Conservation (phyloP, 805 yeast species). For the Metschnikowia arizonensis region DNA sequence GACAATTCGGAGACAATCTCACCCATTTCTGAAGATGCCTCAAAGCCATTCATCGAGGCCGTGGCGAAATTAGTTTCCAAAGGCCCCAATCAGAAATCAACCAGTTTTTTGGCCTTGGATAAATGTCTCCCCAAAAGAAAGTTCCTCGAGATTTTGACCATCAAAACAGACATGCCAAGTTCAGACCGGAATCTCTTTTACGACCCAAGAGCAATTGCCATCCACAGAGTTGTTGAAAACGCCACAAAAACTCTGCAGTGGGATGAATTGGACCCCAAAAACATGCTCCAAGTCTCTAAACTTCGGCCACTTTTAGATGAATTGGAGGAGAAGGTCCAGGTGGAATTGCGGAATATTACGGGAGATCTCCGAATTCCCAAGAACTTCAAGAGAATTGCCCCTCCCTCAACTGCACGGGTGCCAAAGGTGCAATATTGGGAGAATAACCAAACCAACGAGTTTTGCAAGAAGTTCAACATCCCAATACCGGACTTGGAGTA, state of each 20-base stretch:
- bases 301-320: constrained; percentile 18
- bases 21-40: neutral
- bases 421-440: constrained; percentile 27
- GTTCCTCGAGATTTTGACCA: constrained; percentile 50
- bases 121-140: constrained; percentile 69
- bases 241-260: constrained; percentile 18
- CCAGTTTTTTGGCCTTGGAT: constrained; percentile 73
- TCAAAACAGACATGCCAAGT: constrained; percentile 21
- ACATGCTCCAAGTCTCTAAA: constrained; percentile 15
- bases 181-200: constrained; percentile 19
- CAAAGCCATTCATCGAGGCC: neutral
- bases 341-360: constrained; percentile 16
- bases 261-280: constrained; percentile 10
- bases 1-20: neutral
- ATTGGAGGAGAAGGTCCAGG: constrained; percentile 19
- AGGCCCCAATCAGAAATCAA: constrained; percentile 31
- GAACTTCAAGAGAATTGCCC: constrained; percentile 26
- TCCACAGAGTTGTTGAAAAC: constrained; percentile 34
- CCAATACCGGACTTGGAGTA: constrained; percentile 10
- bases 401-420: constrained; percentile 7
- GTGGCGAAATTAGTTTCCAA: neutral
- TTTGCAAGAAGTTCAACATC: constrained; percentile 26
- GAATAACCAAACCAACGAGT: constrained; percentile 35
- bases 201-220: constrained; percentile 31
- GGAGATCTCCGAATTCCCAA: constrained; percentile 19